phyloP scores from a whole-genome alignment of 2,329 filamentous ascomycete species.

The Ceratocystis ficicola region DNA sequence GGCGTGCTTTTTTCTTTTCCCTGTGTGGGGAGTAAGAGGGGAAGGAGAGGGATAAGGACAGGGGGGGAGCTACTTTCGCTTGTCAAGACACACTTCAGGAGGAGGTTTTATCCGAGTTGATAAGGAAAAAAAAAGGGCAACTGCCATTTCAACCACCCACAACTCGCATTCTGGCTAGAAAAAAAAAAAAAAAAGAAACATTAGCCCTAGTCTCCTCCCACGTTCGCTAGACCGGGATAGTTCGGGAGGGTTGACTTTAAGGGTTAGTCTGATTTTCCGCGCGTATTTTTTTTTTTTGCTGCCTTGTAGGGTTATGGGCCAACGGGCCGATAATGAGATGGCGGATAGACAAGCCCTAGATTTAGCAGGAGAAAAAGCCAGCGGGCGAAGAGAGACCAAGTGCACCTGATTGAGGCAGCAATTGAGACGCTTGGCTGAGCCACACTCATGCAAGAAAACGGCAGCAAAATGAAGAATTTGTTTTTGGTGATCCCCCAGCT shows the following conservation, averaged over 20 bases:
- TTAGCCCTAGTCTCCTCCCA: not conserved
- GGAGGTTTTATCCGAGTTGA: not conserved
- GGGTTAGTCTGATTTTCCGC: not conserved
- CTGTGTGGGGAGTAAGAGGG: not conserved
- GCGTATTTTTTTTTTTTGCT: no score
- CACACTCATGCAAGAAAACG: not conserved
- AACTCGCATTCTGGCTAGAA: not conserved
- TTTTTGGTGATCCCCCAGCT: not conserved
- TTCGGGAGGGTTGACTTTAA: not conserved
- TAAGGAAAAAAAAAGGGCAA: not conserved
- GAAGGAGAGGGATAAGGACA: not conserved
- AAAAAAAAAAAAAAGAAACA: not conserved
- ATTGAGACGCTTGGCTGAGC: not conserved
- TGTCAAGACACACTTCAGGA: conserved; percentile 3
- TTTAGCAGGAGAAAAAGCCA: not conserved
- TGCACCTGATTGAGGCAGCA: conserved; percentile 6
- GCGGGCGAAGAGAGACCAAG: not conserved
- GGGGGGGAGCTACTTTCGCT: not conserved
- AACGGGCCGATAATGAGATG: conserved; percentile 8
- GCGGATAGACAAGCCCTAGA: not conserved
- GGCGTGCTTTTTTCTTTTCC: not conserved
- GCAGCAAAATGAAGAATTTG: not conserved
- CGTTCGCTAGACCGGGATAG: not conserved
- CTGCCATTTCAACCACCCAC: not conserved
- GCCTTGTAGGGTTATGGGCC: not conserved